A percentile compares a stretch with the other conserved stretches of the same genome.
phyloP scores from a whole-genome alignment of 2,329 filamentous ascomycete species.

The Pseudocercospora musae region DNA sequence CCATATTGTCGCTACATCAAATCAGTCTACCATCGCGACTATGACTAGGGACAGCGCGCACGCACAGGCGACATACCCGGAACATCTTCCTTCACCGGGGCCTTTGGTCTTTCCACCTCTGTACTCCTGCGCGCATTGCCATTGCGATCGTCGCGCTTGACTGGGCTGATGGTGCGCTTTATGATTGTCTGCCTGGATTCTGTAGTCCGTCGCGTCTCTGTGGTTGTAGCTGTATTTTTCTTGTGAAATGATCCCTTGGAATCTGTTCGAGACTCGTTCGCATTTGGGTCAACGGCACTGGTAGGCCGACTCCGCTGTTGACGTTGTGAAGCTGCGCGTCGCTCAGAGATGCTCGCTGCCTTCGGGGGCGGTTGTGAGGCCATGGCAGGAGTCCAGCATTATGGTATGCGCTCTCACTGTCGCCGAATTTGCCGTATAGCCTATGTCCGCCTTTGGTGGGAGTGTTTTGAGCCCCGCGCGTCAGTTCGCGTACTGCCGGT shows the following conservation, averaged over 20 bases:
- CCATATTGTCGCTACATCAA: conserved; percentile 55
- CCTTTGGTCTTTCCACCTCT: conserved; percentile 21
- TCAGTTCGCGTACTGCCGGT: background rate
- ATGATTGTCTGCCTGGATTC: conserved; percentile 22
- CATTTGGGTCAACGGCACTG: conserved; percentile 19
- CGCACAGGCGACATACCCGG: conserved; percentile 23
- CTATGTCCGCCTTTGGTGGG: background rate
- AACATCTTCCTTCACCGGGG: conserved; percentile 13
- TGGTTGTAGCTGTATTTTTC: conserved; percentile 20
- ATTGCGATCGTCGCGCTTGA: conserved; percentile 15
- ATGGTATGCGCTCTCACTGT: background rate
- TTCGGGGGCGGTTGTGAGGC: conserved; percentile 28
- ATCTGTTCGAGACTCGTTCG: conserved; percentile 17
- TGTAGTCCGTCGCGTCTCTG: conserved; percentile 19
- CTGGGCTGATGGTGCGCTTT: conserved; percentile 20
- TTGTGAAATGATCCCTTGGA: conserved; percentile 17
- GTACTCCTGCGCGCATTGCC: conserved; percentile 15
- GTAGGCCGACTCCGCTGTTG: conserved; percentile 28
- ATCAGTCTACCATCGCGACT: conserved; percentile 6
- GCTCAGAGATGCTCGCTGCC: conserved; percentile 27
- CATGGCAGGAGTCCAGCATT: conserved; percentile 20
- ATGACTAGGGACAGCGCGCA: conserved; percentile 1
- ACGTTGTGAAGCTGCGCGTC: conserved; percentile 28
- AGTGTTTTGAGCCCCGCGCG: background rate
- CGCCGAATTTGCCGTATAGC: background rate